Percentiles rank a stretch among this genome's conserved stretches.
Evolutionary conservation across 495 filamentous ascomycete species (phyloP).

Genomic region (Aspergillus asperescens): DNA sequence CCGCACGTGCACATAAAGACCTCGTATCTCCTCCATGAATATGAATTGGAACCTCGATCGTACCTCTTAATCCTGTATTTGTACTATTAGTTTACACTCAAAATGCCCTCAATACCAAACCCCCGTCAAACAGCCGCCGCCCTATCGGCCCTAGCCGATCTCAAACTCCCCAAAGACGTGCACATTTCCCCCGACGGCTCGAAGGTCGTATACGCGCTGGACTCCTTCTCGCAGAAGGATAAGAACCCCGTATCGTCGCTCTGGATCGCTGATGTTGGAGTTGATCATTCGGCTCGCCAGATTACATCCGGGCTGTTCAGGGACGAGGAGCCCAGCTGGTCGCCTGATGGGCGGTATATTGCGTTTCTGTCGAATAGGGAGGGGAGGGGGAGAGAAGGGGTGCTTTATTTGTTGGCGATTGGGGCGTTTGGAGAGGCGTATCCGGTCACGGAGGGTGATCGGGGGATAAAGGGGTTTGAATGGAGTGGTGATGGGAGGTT

Average conservation of each 20-base stretch:
- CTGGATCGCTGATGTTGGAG: slow-evolving; percentile 20
- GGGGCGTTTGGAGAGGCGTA: slow-evolving; percentile 15
- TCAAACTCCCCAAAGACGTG: slow-evolving; percentile 21
- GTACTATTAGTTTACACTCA: no score
- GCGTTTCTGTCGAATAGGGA: slow-evolving; percentile 24
- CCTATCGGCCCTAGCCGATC: slow-evolving; percentile 15
- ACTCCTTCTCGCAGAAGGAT: slow-evolving; percentile 15
- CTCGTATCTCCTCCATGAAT: not conserved
- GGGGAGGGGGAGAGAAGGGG: slow-evolving; percentile 11
- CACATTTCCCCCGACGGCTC: slow-evolving; percentile 19
- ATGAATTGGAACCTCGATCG: not conserved
- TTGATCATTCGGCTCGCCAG: slow-evolving; percentile 18
- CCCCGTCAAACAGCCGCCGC: not conserved
- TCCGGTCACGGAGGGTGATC: slow-evolving; percentile 8
- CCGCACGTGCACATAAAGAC: no score
- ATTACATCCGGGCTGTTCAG: slow-evolving; percentile 22
- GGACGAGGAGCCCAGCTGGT: slow-evolving; percentile 20
- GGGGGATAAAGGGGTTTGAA: slow-evolving; percentile 12
- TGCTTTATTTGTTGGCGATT: slow-evolving; percentile 18
- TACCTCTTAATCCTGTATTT: no score
- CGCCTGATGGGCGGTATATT: slow-evolving; percentile 19
- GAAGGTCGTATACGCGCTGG: slow-evolving; percentile 17
- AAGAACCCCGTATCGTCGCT: slow-evolving; percentile 18
- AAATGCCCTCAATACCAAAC: not conserved
- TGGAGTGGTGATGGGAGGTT: slow-evolving; percentile 16